These are phyloP conservation scores for Cladosporium sp. DNA, from an alignment of 2,329 filamentous ascomycete genomes.

Conservation along the genomic window DNA sequence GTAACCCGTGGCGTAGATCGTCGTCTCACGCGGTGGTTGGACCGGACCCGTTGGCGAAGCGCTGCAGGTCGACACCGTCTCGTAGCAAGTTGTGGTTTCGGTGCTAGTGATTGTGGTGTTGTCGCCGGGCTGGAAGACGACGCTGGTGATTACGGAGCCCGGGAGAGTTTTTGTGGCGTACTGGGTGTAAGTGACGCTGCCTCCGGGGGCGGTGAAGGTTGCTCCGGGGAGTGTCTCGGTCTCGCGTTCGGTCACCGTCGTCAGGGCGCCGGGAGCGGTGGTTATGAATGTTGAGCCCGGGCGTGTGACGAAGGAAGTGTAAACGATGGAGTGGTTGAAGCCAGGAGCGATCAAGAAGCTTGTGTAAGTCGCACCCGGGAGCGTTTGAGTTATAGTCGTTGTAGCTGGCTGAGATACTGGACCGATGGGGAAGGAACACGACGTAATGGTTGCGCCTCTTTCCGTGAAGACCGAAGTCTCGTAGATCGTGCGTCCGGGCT, in stretches of 20 bases:
- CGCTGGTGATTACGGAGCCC: not conserved
- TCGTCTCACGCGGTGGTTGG: not conserved
- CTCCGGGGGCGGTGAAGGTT: slow-evolving; percentile 4
- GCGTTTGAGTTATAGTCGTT: not conserved
- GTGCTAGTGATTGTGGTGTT: not conserved
- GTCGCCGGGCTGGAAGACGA: not conserved
- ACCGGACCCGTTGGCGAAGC: not conserved
- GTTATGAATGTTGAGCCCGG: not conserved
- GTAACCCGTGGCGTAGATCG: slow-evolving; percentile 3
- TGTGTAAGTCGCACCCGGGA: slow-evolving; percentile 2
- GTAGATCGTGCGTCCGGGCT: slow-evolving; percentile 6
- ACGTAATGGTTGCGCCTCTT: not conserved
- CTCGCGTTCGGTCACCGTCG: not conserved
- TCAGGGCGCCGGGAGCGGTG: not conserved
- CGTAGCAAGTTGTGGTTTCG: slow-evolving; percentile 14
- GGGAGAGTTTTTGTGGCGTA: slow-evolving; percentile 3
- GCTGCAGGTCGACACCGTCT: slow-evolving; percentile 1
- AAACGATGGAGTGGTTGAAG: slow-evolving; percentile 1
- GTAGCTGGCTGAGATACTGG: not conserved
- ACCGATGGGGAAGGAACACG: not conserved
- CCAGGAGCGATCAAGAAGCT: slow-evolving; percentile 5
- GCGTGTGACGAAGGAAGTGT: not conserved
- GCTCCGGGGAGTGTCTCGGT: not conserved
- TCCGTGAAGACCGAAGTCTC: slow-evolving; percentile 1
- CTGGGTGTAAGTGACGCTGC: not conserved